Conservation (phyloP, 495 filamentous ascomycete genomes). For the Hypoxylon subgilvum region DNA sequence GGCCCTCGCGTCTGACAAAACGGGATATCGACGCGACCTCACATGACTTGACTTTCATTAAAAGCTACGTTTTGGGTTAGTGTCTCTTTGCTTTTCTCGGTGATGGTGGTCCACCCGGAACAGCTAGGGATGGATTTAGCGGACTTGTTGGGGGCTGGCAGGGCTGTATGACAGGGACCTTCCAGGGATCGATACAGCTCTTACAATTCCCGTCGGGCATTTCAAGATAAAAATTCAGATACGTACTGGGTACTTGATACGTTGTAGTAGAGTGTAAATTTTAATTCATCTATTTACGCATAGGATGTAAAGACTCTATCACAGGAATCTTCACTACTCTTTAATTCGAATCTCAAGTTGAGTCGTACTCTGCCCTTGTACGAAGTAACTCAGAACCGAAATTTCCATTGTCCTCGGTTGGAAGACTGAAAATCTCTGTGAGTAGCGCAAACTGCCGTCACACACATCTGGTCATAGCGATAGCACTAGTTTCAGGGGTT, state of each 20-base stretch:
- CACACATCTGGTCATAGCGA: slow-evolving; percentile 33
- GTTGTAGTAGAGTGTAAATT: no score
- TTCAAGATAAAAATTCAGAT: background rate
- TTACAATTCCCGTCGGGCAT: background rate
- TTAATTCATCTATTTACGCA: no score
- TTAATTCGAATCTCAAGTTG: no score
- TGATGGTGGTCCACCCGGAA: slow-evolving; percentile 18
- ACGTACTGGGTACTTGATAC: no score
- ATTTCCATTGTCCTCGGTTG: slow-evolving; percentile 9
- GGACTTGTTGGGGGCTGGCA: slow-evolving; percentile 7
- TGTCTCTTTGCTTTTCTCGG: slow-evolving; percentile 26
- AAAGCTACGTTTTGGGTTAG: slow-evolving; percentile 28
- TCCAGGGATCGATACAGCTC: slow-evolving; percentile 22
- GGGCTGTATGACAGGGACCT: slow-evolving; percentile 13
- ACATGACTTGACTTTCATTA: slow-evolving; percentile 40
- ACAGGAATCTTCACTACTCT: no score
- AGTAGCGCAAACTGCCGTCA: slow-evolving; percentile 24
- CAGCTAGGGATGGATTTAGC: slow-evolving; percentile 20
- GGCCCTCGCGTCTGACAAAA: slow-evolving; percentile 39
- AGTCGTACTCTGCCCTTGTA: no score
- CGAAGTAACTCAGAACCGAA: no score
- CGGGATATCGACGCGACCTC: slow-evolving; percentile 41
- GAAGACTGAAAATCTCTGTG: slow-evolving; percentile 29
- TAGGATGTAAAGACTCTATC: no score
- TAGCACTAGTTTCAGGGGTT: slow-evolving; percentile 36